Percentiles rank a stretch among this genome's conserved stretches.
Evolutionary conservation across 2,329 filamentous ascomycete genomes (phyloP).

Genomic region (Talaromyces funiculosus): DNA sequence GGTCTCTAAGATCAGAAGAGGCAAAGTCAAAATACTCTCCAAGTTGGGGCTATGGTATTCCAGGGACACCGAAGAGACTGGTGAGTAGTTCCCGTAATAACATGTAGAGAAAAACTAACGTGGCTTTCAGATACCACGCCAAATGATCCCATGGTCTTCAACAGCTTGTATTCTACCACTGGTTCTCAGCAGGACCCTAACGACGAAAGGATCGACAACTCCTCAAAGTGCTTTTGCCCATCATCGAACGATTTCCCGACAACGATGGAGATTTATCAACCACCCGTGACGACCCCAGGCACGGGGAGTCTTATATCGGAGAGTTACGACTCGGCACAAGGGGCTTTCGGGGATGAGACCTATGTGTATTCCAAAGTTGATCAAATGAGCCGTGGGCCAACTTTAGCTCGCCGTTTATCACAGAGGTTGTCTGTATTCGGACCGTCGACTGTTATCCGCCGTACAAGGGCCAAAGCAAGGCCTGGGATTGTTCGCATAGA

Average conservation of each 20-base stretch:
- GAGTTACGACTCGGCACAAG: not conserved
- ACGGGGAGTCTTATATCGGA: not conserved
- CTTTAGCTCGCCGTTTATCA: conserved; percentile 30
- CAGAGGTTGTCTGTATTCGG: conserved; percentile 36
- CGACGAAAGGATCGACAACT: not conserved
- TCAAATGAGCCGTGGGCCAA: conserved; percentile 17
- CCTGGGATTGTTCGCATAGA: conserved; percentile 26
- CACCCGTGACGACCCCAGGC: not conserved
- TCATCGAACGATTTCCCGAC: not conserved
- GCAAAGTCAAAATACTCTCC: conserved; percentile 33
- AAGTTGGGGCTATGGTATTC: conserved; percentile 27
- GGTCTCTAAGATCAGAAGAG: conserved; percentile 25
- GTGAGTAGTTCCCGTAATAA: not conserved
- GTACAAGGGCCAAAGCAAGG: conserved; percentile 29
- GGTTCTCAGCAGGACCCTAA: not conserved
- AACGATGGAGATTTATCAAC: not conserved
- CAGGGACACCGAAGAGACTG: not conserved
- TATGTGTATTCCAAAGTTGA: not conserved
- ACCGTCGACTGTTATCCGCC: conserved; percentile 37
- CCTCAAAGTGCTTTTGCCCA: not conserved
- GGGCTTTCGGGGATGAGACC: not conserved
- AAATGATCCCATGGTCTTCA: not conserved
- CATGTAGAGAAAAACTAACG: not conserved
- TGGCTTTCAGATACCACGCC: not conserved
- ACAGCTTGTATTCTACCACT: not conserved